Evolutionary conservation across 73 alveolate species (phyloP).

Genomic region (Diophrys sp.): DNA sequence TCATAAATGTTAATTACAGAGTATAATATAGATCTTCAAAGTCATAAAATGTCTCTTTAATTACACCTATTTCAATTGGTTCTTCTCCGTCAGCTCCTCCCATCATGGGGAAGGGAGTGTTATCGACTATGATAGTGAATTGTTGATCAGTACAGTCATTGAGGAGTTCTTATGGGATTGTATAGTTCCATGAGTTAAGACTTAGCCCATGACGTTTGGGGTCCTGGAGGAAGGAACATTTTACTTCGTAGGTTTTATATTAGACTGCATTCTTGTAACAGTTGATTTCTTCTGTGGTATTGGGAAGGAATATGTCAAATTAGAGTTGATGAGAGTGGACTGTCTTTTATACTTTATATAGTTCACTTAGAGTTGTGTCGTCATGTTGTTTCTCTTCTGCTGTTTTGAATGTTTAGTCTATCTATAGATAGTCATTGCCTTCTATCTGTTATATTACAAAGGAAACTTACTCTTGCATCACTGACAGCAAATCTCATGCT

Average conservation of each 20-base stretch:
- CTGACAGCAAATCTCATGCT: not conserved
- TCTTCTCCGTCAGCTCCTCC: not conserved
- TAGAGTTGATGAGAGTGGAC: not conserved
- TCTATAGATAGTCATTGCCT: not conserved
- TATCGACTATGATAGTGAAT: not conserved
- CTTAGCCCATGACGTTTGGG: not conserved
- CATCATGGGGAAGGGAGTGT: not conserved
- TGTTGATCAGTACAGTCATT: not conserved
- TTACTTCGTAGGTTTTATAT: not conserved
- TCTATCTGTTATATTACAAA: not conserved
- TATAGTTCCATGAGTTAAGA: not conserved
- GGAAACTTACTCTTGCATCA: not conserved
- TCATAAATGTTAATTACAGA: not conserved
- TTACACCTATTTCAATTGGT: not conserved
- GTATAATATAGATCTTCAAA: not conserved
- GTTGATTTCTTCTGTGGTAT: not conserved
- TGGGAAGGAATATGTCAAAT: not conserved
- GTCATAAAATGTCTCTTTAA: not conserved
- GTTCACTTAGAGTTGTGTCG: not conserved
- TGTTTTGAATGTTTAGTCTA: too few relatives aligned
- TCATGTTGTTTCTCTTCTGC: not conserved
- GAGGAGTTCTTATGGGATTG: not conserved
- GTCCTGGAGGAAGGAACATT: not conserved
- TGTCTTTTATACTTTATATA: not conserved
- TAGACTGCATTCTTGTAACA: not conserved